phyloP scores from a whole-genome alignment of 2,329 filamentous ascomycete species.

The Verticillium alfalfae region DNA sequence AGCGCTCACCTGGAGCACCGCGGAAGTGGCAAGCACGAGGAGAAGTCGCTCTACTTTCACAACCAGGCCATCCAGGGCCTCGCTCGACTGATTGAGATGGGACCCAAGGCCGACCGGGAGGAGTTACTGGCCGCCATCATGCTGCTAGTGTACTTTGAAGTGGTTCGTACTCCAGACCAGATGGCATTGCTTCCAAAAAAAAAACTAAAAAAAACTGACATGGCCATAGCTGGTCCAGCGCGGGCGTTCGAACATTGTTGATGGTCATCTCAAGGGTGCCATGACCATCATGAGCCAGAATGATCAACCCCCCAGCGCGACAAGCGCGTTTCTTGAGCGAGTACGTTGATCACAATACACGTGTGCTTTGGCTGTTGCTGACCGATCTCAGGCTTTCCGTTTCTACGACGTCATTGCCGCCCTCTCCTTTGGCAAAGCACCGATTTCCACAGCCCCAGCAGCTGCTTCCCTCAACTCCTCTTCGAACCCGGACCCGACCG shows the following conservation, averaged over 20 bases:
- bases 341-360: conserved; percentile 25
- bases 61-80: conserved; percentile 54
- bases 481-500: conserved; percentile 37
- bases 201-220: background rate
- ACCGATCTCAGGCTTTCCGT: conserved; percentile 46
- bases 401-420: conserved; percentile 63
- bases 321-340: conserved; percentile 52
- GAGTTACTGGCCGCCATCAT: conserved; percentile 58
- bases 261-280: conserved; percentile 56
- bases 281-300: conserved; percentile 53
- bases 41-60: conserved; percentile 55
- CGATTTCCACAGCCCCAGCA: conserved; percentile 44
- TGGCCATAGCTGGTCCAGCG: conserved; percentile 51
- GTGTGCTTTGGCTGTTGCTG: background rate
- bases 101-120: conserved; percentile 43
- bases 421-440: conserved; percentile 53
- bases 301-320: conserved; percentile 38
- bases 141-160: conserved; percentile 58
- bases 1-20: conserved; percentile 76
- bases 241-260: conserved; percentile 53
- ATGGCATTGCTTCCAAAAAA: background rate
- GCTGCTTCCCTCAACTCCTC: conserved; percentile 40
- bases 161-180: conserved; percentile 35
- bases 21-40: conserved; percentile 42
- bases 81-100: conserved; percentile 49